Base-by-base conservation (phyloP, 2,329 filamentous ascomycete genomes). In the Botrytis paeoniae region DNA sequence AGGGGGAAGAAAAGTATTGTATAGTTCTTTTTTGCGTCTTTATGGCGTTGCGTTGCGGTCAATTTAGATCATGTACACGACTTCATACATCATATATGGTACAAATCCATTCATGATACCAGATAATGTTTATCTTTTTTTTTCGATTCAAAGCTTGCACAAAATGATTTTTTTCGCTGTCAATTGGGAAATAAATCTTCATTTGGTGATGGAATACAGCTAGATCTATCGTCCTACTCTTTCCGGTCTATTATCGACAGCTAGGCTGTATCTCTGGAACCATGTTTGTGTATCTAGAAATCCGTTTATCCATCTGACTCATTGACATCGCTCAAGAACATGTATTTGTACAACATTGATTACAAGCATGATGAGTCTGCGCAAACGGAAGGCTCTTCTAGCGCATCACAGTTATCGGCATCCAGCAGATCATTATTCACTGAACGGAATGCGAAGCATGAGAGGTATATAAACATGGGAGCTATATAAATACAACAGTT, bases 1-100 rank as follows among this genome's bases (percentile, higher is more conserved):
- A 75, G 66, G 41, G 64, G 74, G 41, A 75, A 41, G 48, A 45
- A 65, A 8, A 71, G 59, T 43, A 48, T 60, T 57, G 62, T 61
- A 18, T 69, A 69, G 18, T 32, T 32, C 1, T 37, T 8, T 22
- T 51, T 64, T 22, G n/a, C n/a, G 6, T 69, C 29, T 29, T 18
- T 20, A 5, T n/a, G 35, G 9, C 16, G 16, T 57, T 68, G 29
- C 29, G 3, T 9, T 57, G 16, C 22, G 9, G n/a, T 22, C 14
- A 41, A 14, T 68, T 16, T 41, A n/a, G 5, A 25, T 41, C 12
- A 25, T 29, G 7, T 3, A 29, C n/a, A 57, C 29, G 8, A 41
- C 35, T 37, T 57, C n/a, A 25, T 41, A 54, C 8, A 54, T 54
- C 7, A 29, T 8, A 18, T 32, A 32, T 22, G 25, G 10, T 32